Evolutionary conservation across 768 basidiomycete genomes (phyloP).

Genomic region (Termitomyces eurrhizus): DNA sequence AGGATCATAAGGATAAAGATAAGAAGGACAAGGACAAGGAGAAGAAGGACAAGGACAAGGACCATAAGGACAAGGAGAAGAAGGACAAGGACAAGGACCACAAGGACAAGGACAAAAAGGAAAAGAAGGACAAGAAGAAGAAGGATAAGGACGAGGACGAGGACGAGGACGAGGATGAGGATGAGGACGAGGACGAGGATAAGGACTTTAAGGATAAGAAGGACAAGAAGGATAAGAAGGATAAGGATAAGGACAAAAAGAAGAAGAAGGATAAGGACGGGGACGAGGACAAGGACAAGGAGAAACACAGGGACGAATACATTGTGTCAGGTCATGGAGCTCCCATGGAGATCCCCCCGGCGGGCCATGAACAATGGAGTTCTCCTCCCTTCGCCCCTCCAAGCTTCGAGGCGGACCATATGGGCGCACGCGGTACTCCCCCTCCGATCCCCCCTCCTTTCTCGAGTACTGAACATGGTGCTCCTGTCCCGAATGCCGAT

Average conservation of each 20-base stretch:
- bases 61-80: constrained; percentile 22
- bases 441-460: constrained; percentile 5
- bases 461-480: constrained; percentile 4
- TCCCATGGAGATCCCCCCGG: constrained; percentile 1
- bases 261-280: constrained; percentile 19
- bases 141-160: constrained; percentile 15
- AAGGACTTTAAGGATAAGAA: too few species aligned
- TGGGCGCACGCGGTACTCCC: constrained; percentile 7
- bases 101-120: constrained; percentile 16
- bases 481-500: constrained; percentile 10
- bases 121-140: constrained; percentile 24
- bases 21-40: constrained; percentile 18
- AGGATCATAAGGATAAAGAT: constrained; percentile 24
- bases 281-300: constrained; percentile 12
- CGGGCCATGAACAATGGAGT: constrained; percentile 11
- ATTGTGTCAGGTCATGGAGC: neutral
- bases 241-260: constrained; percentile 22
- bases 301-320: constrained; percentile 11
- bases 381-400: constrained; percentile 22
- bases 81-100: constrained; percentile 21
- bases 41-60: constrained; percentile 24
- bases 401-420: constrained; percentile 15
- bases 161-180: constrained; percentile 17
- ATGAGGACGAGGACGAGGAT: constrained; percentile 27
- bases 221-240: constrained; percentile 19